Conservation (phyloP, 2,329 filamentous ascomycete genomes). For the Fusarium burgessii region DNA sequence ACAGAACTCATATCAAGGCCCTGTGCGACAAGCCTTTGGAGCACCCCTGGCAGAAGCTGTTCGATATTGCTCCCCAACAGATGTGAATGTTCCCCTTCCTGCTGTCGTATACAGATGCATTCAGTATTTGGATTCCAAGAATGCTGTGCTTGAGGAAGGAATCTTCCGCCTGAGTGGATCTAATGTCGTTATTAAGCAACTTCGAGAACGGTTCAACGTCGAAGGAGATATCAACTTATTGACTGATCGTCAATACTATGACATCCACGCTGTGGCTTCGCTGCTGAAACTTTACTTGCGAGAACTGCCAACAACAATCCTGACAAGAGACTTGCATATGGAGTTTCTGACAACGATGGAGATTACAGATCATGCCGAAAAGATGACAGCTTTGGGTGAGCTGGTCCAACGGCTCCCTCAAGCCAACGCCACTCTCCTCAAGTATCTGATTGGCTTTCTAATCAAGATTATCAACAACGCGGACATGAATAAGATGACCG, state of each 20-base stretch:
- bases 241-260: slow-evolving; percentile 85
- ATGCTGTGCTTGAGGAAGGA: slow-evolving; percentile 87
- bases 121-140: slow-evolving; percentile 87
- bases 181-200: slow-evolving; percentile 89
- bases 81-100: slow-evolving; percentile 81
- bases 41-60: slow-evolving; percentile 88
- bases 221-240: slow-evolving; percentile 93
- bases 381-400: slow-evolving; percentile 79
- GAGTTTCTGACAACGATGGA: slow-evolving; percentile 90
- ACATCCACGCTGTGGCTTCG: slow-evolving; percentile 95
- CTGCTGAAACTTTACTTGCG: slow-evolving; percentile 93
- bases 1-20: slow-evolving; percentile 61
- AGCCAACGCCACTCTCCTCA: slow-evolving; percentile 83
- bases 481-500: slow-evolving; percentile 96
- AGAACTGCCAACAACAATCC: slow-evolving; percentile 89
- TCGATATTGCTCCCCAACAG: slow-evolving; percentile 78
- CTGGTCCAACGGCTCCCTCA: slow-evolving; percentile 84
- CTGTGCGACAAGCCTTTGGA: slow-evolving; percentile 82
- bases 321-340: slow-evolving; percentile 89
- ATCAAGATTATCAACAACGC: slow-evolving; percentile 93
- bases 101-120: slow-evolving; percentile 96
- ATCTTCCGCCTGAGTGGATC: slow-evolving; percentile 98
- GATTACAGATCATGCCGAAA: slow-evolving; percentile 78
- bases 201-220: slow-evolving; percentile 92
- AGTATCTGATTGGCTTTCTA: slow-evolving; percentile 87